Evolutionary conservation across 2,329 filamentous ascomycete species (phyloP).

Genomic region (Alternaria ventricosa): DNA sequence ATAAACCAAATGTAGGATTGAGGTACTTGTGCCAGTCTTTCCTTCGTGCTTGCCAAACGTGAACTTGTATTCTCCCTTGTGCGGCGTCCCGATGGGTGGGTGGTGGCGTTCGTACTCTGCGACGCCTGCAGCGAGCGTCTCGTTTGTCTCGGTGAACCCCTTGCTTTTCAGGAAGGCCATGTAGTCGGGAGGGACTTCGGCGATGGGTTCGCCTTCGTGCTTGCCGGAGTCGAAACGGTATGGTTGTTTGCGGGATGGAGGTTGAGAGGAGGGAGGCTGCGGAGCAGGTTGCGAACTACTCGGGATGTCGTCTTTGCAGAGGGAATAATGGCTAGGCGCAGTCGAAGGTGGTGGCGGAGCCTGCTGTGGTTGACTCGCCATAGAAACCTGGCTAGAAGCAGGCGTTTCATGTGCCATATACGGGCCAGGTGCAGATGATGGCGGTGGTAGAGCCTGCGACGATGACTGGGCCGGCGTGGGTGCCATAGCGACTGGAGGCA

Average conservation of each 20-base stretch:
- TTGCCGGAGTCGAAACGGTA: neutral
- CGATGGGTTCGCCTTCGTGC: neutral
- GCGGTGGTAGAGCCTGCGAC: neutral
- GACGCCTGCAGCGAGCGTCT: neutral
- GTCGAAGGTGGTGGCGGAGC: neutral
- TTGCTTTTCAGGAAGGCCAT: neutral
- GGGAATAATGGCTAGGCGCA: neutral
- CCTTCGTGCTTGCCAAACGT: neutral
- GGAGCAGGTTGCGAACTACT: neutral
- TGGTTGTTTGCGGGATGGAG: neutral
- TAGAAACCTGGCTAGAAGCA: neutral
- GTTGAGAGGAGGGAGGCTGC: neutral
- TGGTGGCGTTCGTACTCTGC: neutral
- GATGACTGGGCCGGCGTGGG: accelerated
- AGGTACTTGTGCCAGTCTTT: no score
- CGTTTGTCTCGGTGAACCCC: no score
- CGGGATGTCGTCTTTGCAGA: neutral
- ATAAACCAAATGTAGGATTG: neutral
- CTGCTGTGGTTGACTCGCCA: neutral
- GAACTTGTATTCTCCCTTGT: neutral
- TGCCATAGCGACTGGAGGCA: neutral
- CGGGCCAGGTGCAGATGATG: neutral
- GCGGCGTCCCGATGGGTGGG: neutral
- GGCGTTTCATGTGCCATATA: neutral
- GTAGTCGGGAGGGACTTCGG: neutral